Evolutionary conservation across 140 eudicot genomes (phyloP).

Genomic region (Flaveria floridana): DNA sequence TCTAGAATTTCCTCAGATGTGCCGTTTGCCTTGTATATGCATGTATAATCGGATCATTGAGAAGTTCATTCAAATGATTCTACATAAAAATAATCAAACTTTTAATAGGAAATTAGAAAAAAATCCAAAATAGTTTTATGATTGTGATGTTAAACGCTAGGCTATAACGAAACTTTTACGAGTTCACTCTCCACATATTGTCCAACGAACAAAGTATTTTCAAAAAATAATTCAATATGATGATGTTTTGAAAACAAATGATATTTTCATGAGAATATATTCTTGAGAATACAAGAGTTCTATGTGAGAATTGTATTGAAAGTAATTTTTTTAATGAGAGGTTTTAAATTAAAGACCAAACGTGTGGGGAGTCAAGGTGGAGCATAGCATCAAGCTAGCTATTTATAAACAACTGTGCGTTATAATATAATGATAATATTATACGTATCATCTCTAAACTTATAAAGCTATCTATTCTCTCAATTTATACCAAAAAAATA

Average conservation of each 20-base stretch:
- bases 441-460: no score
- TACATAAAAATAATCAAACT: no score
- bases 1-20: no score
- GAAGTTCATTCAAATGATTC: no score
- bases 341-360: background rate
- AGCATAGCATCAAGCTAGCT: background rate
- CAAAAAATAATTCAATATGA: background rate
- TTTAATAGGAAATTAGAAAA: no score
- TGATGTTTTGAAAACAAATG: background rate
- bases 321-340: slow-evolving; percentile 8
- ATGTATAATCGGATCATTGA: no score
- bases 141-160: no score
- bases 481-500: no score
- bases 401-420: no score
- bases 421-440: no score
- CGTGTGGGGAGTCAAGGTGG: background rate
- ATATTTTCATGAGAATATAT: background rate
- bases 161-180: background rate
- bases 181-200: background rate
- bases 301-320: background rate
- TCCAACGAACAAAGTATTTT: background rate
- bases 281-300: background rate
- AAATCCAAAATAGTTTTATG: background rate
- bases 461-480: no score
- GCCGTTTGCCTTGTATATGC: no score